phyloP scores from a whole-genome alignment of 1,284 basidiomycete species.

The Leccinum olivaceoglutinosum region DNA sequence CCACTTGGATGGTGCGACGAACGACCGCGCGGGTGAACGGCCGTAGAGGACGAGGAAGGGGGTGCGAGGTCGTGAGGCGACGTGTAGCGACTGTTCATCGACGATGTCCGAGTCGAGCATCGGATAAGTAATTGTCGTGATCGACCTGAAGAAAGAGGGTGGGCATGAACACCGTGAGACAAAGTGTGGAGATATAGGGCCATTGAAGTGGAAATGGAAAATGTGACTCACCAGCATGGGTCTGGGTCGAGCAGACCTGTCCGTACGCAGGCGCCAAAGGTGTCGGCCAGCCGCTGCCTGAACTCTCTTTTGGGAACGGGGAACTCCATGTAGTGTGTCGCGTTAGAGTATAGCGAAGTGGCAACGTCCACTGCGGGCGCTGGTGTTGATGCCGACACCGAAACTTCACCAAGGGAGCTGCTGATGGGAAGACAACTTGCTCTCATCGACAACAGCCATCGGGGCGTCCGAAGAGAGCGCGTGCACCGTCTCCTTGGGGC shows the following conservation, averaged over 20 bases:
- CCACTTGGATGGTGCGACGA: slow-evolving; percentile 17
- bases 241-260: slow-evolving; percentile 19
- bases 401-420: background rate
- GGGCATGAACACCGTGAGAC: background rate
- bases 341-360: background rate
- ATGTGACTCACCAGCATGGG: slow-evolving; percentile 8
- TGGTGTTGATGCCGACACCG: background rate
- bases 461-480: background rate
- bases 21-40: slow-evolving; percentile 24
- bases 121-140: slow-evolving; percentile 5
- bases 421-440: background rate
- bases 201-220: background rate
- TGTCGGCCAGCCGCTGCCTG: slow-evolving; percentile 15
- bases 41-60: slow-evolving; percentile 28
- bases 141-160: slow-evolving; percentile 8
- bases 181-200: background rate
- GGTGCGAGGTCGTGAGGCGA: slow-evolving; percentile 19
- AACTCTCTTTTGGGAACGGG: slow-evolving; percentile 8
- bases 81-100: slow-evolving; percentile 16
- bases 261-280: slow-evolving; percentile 26
- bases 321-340: background rate
- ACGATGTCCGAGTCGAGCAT: slow-evolving; percentile 7
- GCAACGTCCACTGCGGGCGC: background rate
- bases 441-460: slow-evolving; percentile 2
- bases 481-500: background rate